Evolutionary conservation across 768 basidiomycete species (phyloP).

Genomic region (Phlegmacium glaucopus): DNA sequence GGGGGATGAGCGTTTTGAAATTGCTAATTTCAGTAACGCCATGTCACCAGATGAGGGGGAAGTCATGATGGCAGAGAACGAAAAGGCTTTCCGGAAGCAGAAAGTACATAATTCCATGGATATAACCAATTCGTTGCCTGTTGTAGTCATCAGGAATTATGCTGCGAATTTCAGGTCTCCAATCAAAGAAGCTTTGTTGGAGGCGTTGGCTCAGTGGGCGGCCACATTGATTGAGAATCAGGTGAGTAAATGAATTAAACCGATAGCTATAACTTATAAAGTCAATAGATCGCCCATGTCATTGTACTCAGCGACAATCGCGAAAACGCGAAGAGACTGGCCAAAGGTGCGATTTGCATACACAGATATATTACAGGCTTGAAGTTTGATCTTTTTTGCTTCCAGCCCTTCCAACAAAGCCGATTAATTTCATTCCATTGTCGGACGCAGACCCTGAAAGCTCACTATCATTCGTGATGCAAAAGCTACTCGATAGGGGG

Average conservation of each 20-base stretch:
- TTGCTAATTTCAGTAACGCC: constrained; percentile 14
- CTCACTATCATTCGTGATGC: constrained; percentile 76
- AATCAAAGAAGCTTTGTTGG: constrained; percentile 65
- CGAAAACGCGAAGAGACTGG: constrained; percentile 80
- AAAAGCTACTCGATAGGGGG: constrained; percentile 65
- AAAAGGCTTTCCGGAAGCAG: constrained; percentile 21
- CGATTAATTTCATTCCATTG: constrained; percentile 73
- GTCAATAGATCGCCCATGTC: constrained; percentile 79
- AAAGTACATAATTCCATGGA: constrained; percentile 43
- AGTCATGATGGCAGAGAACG: constrained; percentile 16
- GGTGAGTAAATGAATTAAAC: constrained; percentile 34
- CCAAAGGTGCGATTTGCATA: constrained; percentile 52
- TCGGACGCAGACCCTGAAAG: constrained; percentile 83
- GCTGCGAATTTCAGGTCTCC: constrained; percentile 50
- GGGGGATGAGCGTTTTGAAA: constrained; percentile 63
- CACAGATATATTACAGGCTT: not conserved
- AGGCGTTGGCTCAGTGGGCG: constrained; percentile 80
- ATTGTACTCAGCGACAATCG: constrained; percentile 88
- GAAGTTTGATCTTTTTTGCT: not conserved
- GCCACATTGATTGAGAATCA: constrained; percentile 78
- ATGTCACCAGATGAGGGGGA: constrained; percentile 4
- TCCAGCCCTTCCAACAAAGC: constrained; percentile 79
- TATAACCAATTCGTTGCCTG: constrained; percentile 64
- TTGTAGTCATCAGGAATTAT: constrained; percentile 85
- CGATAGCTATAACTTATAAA: not conserved